Evolutionary conservation across 129 eudicot species (phyloP).

Genomic region (Flaveria trinervia): DNA sequence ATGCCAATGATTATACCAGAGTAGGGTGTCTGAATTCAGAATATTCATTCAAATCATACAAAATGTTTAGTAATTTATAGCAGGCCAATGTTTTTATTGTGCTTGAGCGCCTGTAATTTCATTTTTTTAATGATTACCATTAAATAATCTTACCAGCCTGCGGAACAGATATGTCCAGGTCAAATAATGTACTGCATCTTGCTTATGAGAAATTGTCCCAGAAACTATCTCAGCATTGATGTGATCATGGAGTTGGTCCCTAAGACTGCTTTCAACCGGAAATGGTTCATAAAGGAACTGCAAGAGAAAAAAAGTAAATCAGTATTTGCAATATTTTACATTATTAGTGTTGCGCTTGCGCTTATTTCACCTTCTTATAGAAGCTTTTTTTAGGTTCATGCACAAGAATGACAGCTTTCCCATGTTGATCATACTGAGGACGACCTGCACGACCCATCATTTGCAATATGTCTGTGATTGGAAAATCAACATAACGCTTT

Average conservation of each 20-base stretch:
- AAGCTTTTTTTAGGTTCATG: constrained; percentile 97
- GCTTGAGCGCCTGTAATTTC: neutral
- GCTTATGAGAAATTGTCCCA: constrained; percentile 92
- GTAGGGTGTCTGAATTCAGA: neutral
- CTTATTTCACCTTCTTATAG: constrained; percentile 71
- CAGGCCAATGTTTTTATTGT: neutral
- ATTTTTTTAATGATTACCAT: neutral
- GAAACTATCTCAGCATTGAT: constrained; percentile 95
- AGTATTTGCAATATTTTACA: constrained; percentile 2
- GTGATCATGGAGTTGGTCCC: constrained; percentile 93
- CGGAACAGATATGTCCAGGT: constrained; percentile 94
- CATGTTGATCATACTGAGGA: constrained; percentile 93
- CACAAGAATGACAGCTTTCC: constrained; percentile 95
- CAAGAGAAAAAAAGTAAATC: constrained; percentile 22
- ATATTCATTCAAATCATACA: neutral
- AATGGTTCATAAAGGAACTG: constrained; percentile 98
- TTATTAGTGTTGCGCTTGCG: constrained; percentile 10
- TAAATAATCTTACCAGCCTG: constrained; percentile 67
- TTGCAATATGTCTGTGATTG: constrained; percentile 94
- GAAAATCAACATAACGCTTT: constrained; percentile 89
- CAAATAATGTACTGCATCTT: constrained; percentile 92
- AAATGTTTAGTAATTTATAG: neutral
- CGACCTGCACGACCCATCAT: constrained; percentile 99
- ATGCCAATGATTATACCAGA: neutral
- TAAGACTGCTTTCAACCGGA: constrained; percentile 98